Percentiles rank a stretch among this genome's conserved stretches.
These are phyloP conservation scores for Phytopythium cucurbitacearum DNA, from an alignment of 352 stramenopile genomes.

Conservation along the genomic window DNA sequence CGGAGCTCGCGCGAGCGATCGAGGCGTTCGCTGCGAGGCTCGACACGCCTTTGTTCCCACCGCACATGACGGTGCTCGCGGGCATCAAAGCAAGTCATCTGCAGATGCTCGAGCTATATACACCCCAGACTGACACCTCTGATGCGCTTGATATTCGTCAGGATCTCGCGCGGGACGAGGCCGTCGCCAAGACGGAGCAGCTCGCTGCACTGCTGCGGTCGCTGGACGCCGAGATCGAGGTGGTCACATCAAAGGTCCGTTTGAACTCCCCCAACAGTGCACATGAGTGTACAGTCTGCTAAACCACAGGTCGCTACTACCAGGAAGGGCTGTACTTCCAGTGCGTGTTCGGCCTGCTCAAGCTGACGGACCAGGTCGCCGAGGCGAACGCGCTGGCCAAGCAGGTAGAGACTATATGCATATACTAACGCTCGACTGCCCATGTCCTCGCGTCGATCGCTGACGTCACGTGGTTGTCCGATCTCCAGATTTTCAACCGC, in stretches of 20 bases:
- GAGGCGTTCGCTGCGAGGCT: constrained; percentile 30
- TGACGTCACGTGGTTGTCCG: neutral
- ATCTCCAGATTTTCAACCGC: constrained; percentile 36
- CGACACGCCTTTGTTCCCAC: constrained; percentile 35
- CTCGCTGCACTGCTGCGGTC: constrained; percentile 24
- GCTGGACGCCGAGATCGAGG: constrained; percentile 29
- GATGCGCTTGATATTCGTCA: neutral
- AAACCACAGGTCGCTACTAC: neutral
- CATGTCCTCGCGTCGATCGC: neutral
- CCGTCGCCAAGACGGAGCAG: constrained; percentile 22
- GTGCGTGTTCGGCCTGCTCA: constrained; percentile 57
- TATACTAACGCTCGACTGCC: neutral
- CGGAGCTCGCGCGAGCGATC: constrained; percentile 27
- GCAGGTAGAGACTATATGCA: constrained; percentile 18
- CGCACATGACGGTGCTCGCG: constrained; percentile 61
- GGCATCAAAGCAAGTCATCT: constrained; percentile 25
- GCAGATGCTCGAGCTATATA: neutral
- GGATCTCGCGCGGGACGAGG: constrained; percentile 12
- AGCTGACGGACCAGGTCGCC: constrained; percentile 29
- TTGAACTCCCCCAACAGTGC: neutral
- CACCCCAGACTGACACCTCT: neutral
- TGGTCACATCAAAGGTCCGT: constrained; percentile 45
- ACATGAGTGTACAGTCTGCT: neutral
- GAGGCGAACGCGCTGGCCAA: constrained; percentile 30
- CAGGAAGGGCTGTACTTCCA: constrained; percentile 60